Evolutionary conservation across 148 eudicot species (phyloP).

Genomic region (Talinum fruticosum): DNA sequence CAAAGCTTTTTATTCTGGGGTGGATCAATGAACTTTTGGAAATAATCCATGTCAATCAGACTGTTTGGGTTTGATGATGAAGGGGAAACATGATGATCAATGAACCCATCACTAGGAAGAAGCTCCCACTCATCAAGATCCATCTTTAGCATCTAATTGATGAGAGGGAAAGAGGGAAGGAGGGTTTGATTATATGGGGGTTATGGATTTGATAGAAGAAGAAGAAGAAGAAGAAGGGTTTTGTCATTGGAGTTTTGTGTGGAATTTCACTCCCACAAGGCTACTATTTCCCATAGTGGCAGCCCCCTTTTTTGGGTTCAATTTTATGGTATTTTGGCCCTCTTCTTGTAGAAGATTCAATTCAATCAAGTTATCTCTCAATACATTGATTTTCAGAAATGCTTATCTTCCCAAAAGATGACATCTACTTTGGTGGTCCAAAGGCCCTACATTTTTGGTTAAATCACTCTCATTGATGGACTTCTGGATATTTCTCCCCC

Average conservation of each 20-base stretch:
- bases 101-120: conserved; percentile 57
- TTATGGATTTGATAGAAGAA: not conserved
- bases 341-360: conserved; percentile 5
- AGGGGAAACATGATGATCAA: conserved; percentile 39
- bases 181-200: conserved; percentile 2
- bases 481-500: not conserved
- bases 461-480: conserved; percentile 1
- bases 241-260: conserved; percentile 30
- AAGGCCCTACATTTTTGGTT: conserved; percentile 3
- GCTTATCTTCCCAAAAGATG: conserved; percentile 13
- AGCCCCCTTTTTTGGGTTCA: not conserved
- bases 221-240: too few species aligned
- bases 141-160: conserved; percentile 29
- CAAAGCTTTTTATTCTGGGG: conserved; percentile 8
- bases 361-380: not conserved
- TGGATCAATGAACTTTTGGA: conserved; percentile 32
- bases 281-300: conserved; percentile 13
- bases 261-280: conserved; percentile 27
- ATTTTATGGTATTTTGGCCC: not conserved
- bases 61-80: conserved; percentile 18
- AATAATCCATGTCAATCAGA: conserved; percentile 50
- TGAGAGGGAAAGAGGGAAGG: not conserved
- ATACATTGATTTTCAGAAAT: not conserved
- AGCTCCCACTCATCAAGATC: conserved; percentile 90
- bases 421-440: conserved; percentile 5